phyloP scores from a whole-genome alignment of 73 alveolate species.

The Loxodes magnus region DNA sequence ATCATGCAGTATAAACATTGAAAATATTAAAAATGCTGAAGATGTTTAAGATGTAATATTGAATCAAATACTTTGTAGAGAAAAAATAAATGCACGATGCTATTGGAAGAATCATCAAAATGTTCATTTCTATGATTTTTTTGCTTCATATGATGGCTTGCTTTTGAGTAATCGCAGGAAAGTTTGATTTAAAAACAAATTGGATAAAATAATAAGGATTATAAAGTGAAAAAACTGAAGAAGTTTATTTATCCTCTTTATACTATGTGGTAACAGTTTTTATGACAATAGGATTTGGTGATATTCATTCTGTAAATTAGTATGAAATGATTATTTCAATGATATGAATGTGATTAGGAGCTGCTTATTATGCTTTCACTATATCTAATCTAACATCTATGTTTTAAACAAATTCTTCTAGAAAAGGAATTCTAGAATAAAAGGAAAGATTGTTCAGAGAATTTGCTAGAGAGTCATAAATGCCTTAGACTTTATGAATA shows the following conservation, averaged over 20 bases:
- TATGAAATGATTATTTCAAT: conserved; percentile 54
- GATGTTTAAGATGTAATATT: conserved; percentile 21
- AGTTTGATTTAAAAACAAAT: not conserved
- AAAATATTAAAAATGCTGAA: conserved; percentile 29
- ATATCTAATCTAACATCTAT: conserved; percentile 42
- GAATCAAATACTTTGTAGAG: conserved; percentile 14
- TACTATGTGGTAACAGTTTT: conserved; percentile 69
- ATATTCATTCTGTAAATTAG: conserved; percentile 52
- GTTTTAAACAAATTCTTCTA: conserved; percentile 40
- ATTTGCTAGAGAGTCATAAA: conserved; percentile 25
- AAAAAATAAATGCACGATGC: conserved; percentile 30
- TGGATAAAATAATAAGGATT: conserved; percentile 23
- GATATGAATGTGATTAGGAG: conserved; percentile 33
- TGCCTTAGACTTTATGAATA: conserved; percentile 10
- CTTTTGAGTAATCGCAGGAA: conserved; percentile 7
- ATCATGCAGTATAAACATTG: conserved; percentile 25
- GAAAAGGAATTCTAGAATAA: conserved; percentile 14
- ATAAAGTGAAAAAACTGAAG: conserved; percentile 29
- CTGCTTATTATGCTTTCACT: conserved; percentile 44
- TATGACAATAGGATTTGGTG: conserved; percentile 79
- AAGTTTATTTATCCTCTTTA: conserved; percentile 41
- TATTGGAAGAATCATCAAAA: conserved; percentile 17
- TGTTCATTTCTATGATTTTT: conserved; percentile 13
- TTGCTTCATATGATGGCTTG: conserved; percentile 13
- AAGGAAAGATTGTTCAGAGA: conserved; percentile 33